Evolutionary conservation across 441 rosid species (phyloP).

Genomic region (Metrosideros polymorpha): DNA sequence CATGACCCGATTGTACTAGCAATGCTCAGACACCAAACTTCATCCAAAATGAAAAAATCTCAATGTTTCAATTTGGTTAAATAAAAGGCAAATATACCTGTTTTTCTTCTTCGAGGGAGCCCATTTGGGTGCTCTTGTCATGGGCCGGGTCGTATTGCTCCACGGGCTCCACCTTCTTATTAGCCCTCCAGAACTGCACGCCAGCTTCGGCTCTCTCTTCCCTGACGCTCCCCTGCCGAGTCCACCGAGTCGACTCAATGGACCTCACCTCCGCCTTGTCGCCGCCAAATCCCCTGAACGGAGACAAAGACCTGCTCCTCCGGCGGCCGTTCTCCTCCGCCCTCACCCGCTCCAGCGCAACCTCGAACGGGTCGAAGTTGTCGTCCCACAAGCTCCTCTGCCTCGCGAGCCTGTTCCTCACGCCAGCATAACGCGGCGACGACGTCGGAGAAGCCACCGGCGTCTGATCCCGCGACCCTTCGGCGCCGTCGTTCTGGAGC

Average conservation of each 20-base stretch:
- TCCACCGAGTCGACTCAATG: neutral
- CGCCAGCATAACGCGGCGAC: neutral
- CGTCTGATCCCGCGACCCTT: neutral
- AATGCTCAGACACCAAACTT: neutral
- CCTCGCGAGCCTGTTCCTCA: neutral
- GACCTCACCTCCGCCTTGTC: neutral
- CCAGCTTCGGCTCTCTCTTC: neutral
- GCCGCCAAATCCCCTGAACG: neutral
- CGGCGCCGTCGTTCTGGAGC: neutral
- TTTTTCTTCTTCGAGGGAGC: neutral
- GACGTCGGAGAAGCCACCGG: neutral
- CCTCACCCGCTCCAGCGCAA: constrained; percentile 3
- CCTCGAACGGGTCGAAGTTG: constrained; percentile 1
- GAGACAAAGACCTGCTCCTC: neutral
- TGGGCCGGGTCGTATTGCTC: neutral
- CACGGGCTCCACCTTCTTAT: neutral
- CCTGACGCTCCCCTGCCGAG: neutral
- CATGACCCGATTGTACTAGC: neutral
- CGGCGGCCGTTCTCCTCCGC: neutral
- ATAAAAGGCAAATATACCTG: neutral
- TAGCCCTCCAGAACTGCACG: neutral
- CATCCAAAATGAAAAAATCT: neutral
- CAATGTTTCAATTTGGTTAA: neutral
- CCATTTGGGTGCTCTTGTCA: neutral
- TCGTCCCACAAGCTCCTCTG: neutral